Evolutionary conservation across 352 stramenopile genomes (phyloP), one percentile per base, ranked within the genome.

Genomic region (Pythium angustatum): DNA sequence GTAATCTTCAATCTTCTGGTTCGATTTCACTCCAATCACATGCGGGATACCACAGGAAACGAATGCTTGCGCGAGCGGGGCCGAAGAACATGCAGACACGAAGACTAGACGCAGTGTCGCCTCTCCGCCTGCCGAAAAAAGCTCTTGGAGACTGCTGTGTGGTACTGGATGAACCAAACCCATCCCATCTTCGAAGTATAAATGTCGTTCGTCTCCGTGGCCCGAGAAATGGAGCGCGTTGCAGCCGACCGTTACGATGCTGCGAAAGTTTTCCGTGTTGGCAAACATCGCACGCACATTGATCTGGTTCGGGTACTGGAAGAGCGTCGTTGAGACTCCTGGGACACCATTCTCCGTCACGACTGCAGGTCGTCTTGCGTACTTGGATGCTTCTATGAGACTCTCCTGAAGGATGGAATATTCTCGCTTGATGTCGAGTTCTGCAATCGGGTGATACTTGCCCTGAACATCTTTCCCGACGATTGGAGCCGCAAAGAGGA

Each of bases 111-210:
- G 83, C 17, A 94, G 51, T 12, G 50, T 65, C 41, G 63, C 43
- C 33, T 70, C 63, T 9, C 66, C 64, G 4, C 75, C 73, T 5
- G 82, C 83, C 2, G 77, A 83, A 62, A 91, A 92, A 0, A 91
- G 48, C 22, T 93, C 81, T 59, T 87, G 77, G 0, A 94, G 71
- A 26, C 79, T 78, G 51, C 69, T 84, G 69, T 91, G 83, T 0
- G 81, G 78, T 34, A 94, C 90, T 2, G 85, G 83, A 49, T 94
- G 85, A 19, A 94, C 85, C 2, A 91, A 66, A 0, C 83, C 83
- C 80, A 91, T 88, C 36, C 83, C 83, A 68, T 99, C 93, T 84
- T 99, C 96, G 71, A 99, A 98, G 58, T 97, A 97, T 15, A 98
- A 55, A 55, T 91, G 91, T 15, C 93, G 81, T 43, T 93, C 87